A percentile compares a stretch with the other conserved stretches of the same genome.
Evolutionary conservation across 441 rosid species (phyloP).

Genomic region (Euphorbia schlechtendalii): DNA sequence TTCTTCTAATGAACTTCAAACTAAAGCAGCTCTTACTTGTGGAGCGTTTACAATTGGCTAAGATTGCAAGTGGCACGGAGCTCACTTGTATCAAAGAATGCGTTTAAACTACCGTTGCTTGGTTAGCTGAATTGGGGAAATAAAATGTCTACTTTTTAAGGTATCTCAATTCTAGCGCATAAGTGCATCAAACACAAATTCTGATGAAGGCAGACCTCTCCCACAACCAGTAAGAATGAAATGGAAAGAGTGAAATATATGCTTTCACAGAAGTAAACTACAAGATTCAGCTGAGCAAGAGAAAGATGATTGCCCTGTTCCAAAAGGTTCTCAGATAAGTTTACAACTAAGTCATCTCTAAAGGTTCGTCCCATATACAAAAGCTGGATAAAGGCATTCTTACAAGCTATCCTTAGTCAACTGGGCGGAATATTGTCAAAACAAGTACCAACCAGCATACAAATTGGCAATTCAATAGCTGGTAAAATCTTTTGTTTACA

Average conservation of each 20-base stretch:
- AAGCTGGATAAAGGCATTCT: constrained; percentile 28
- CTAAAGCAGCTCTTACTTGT: constrained; percentile 13
- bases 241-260: constrained; percentile 18
- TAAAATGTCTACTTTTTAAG: too few relatives aligned
- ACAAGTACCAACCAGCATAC: too few relatives aligned
- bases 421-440: not conserved
- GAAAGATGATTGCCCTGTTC: constrained; percentile 49
- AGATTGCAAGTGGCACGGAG: constrained; percentile 51
- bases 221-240: constrained; percentile 22
- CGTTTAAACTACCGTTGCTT: too few relatives aligned
- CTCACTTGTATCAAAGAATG: too few relatives aligned
- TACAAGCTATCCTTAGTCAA: not conserved
- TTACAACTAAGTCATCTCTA: constrained; percentile 31
- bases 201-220: constrained; percentile 26
- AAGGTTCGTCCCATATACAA: constrained; percentile 32
- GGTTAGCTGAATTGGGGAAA: too few relatives aligned
- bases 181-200: constrained; percentile 21
- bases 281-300: constrained; percentile 34
- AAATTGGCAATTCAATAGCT: too few relatives aligned
- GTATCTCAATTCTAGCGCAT: too few relatives aligned
- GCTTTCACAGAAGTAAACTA: constrained; percentile 17
- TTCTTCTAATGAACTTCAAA: constrained; percentile 18
- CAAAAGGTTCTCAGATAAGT: constrained; percentile 34
- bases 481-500: too few relatives aligned
- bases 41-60: constrained; percentile 69